These are phyloP conservation scores for Ochromonas danica DNA, from an alignment of 108 stramenopile genomes.

Conservation along the genomic window DNA sequence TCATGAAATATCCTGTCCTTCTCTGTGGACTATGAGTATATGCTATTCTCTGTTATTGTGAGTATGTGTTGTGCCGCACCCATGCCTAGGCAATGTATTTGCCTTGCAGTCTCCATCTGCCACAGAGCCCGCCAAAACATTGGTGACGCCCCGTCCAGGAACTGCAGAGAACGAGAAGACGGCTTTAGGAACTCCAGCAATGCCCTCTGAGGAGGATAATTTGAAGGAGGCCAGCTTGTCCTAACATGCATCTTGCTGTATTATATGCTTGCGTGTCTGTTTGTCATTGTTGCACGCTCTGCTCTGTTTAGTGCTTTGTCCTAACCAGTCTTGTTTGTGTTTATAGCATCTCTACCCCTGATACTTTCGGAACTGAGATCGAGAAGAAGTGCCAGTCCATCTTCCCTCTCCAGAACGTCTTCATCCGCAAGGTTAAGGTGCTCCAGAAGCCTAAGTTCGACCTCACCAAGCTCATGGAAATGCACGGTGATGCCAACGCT, in stretches of 20 bases:
- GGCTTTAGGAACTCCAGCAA: conserved; percentile 20
- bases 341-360: conserved; percentile 63
- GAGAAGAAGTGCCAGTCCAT: conserved; percentile 76
- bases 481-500: conserved; percentile 77
- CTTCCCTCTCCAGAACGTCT: conserved; percentile 98
- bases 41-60: too few species aligned
- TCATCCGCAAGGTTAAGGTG: conserved; percentile 99
- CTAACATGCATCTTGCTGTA: not conserved
- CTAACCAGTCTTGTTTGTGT: not conserved
- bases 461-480: conserved; percentile 97
- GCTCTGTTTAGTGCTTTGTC: not conserved
- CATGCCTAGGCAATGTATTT: not conserved
- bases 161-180: conserved; percentile 26
- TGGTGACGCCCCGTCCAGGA: not conserved
- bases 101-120: conserved; percentile 27
- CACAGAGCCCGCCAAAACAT: conserved; percentile 18
- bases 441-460: conserved; percentile 99
- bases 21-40: too few species aligned
- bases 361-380: conserved; percentile 87
- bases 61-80: too few species aligned
- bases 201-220: not conserved
- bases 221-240: conserved; percentile 19
- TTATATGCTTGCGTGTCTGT: not conserved
- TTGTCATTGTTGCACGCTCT: not conserved
- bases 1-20: not conserved